These are phyloP conservation scores for Talaromyces verruculosus DNA, from an alignment of 2,329 filamentous ascomycete genomes.

Conservation along the genomic window DNA sequence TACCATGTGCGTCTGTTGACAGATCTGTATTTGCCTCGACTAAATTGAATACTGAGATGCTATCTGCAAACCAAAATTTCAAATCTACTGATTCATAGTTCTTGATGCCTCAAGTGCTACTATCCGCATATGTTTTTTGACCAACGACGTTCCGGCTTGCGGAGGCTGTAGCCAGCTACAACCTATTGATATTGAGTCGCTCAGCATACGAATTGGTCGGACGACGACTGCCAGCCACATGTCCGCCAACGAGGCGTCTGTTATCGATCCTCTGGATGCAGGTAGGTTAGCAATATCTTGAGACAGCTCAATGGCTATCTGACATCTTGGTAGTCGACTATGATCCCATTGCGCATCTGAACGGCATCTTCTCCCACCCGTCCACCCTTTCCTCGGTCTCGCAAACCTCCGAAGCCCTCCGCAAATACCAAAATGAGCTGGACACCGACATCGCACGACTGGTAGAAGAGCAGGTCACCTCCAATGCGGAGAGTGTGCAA, in stretches of 20 bases:
- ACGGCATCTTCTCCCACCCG: conserved; percentile 87
- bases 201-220: conserved; percentile 29
- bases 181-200: conserved; percentile 8
- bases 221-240: conserved; percentile 41
- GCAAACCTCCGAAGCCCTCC: conserved; percentile 71
- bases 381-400: conserved; percentile 76
- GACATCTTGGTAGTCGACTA: conserved; percentile 65
- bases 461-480: conserved; percentile 73
- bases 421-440: conserved; percentile 76
- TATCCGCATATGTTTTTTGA: conserved; percentile 16
- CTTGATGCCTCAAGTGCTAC: background rate
- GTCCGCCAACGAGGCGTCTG: conserved; percentile 39
- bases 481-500: conserved; percentile 81
- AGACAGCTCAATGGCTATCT: conserved; percentile 14
- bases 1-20: background rate
- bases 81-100: background rate
- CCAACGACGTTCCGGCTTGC: conserved; percentile 19
- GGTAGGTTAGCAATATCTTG: conserved; percentile 34
- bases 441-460: conserved; percentile 73
- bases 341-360: conserved; percentile 88
- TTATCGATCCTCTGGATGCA: conserved; percentile 46
- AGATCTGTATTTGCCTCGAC: background rate
- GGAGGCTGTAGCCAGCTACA: conserved; percentile 19
- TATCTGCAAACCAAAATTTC: background rate
- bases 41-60: background rate